Percentiles rank a stretch among this genome's conserved stretches.
These are phyloP conservation scores for Diaporthe citrichinensis DNA, from an alignment of 2,329 filamentous ascomycete species.

Conservation along the genomic window DNA sequence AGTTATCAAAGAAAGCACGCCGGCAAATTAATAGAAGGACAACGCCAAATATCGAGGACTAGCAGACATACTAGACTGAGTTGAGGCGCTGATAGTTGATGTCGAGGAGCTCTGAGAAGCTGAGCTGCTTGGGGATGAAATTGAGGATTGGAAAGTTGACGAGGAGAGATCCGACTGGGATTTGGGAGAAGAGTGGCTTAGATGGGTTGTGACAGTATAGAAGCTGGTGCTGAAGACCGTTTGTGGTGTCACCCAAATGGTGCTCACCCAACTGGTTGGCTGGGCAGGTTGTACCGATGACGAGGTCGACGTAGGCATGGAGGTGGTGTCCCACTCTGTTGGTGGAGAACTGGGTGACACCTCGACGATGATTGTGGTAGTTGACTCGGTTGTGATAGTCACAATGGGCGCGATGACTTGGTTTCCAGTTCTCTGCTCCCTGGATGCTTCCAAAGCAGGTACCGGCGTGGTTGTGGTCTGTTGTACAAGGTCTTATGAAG, in stretches of 20 bases:
- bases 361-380: not conserved
- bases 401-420: not conserved
- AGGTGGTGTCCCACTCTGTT: not conserved
- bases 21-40: too few species aligned
- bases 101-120: too few species aligned
- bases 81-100: too few species aligned
- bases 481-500: not conserved
- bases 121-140: not conserved
- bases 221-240: not conserved
- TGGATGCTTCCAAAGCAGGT: not conserved
- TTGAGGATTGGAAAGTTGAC: too few species aligned
- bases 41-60: too few species aligned
- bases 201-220: not conserved
- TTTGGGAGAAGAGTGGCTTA: not conserved
- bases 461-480: not conserved
- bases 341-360: not conserved
- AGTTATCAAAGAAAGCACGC: too few species aligned
- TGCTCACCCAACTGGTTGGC: not conserved
- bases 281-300: not conserved
- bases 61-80: too few species aligned
- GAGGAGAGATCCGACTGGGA: too few species aligned
- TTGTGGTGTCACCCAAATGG: not conserved
- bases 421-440: not conserved
- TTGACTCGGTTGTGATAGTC: not conserved
- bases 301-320: not conserved